Evolutionary conservation across 345 rosid genomes (phyloP), one percentile per base, ranked within the genome.

Genomic region (Brassica cretica): DNA sequence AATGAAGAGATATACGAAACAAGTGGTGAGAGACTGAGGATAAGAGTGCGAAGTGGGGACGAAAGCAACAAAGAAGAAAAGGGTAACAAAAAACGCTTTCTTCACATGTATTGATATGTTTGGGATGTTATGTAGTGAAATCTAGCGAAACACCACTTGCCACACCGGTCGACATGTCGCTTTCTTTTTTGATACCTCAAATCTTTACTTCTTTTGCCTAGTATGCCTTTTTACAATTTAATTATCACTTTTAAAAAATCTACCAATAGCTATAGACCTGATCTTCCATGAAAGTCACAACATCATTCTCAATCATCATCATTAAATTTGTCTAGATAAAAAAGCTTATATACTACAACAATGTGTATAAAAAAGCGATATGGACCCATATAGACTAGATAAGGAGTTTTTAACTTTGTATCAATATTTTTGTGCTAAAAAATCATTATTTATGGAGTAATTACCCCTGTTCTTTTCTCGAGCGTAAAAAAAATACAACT

Each of bases 21-120:
- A 79, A 79, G 74, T 79, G 78, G 70, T 66, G 56, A 24, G 60
- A 55, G 29, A 35, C 1, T 9, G 53, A 46, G 46, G 81, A 78
- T 78, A 66, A 72, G 77, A 72, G 73, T 53, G 75, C 37, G 71
- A 64, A 70, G 75, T 77, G 71, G 64, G 73, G 73, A 75, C 25
- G 66, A 67, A 66, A 27, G 81, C 51, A 60, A 53, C 59, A 53
- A 7, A 35, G 41, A 15, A 62, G 62, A 78, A 60, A 15, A 33
- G 64, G 4, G 62, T 29, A 66, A 8, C 62, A 65, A 44, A 39
- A 71, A 58, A 72, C 73, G 64, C 77, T 72, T 78, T 78, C 55
- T 49, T 72, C n/a, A 60, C 72, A 33, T 72, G 73, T 46, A 30
- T 66, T 78, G 73, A 49, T 49, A 49, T 63, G 77, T 72, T 72